Evolutionary conservation across 106 monocot genomes (phyloP), one percentile per base, ranked within the genome.

Genomic region (Platanthera zijinensis): DNA sequence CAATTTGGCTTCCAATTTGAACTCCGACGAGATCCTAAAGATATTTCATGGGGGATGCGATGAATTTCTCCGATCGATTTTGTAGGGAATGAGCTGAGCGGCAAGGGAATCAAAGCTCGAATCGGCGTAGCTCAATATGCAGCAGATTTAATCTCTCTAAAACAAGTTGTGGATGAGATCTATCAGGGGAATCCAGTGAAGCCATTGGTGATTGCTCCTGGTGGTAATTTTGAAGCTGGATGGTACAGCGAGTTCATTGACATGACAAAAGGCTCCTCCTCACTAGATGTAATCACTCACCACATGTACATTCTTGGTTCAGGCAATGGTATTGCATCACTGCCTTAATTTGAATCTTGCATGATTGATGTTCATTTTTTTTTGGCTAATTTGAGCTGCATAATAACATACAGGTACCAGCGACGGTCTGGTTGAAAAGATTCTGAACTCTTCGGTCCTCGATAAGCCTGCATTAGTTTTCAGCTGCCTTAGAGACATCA

Each of bases 221-320:
- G 96, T 10, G 96, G 96, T 0, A 89, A 89, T 75, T 91, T 87
- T 50, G 96, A 96, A 46, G 71, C 82, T 17, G 51, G 48, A 50
- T 96, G 93, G 93, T 96, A 84, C 75, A 74, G 74, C 10, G 81
- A 93, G 28, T 28, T 93, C 17, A 54, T 96, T 45, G 52, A 77
- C 5, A 89, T 78, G 76, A 89, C 87, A 39, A 91, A 90, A 75
- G 74, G 82, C 0, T 86, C 96, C 2, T 75, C 78, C 72, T 84
- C 72, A 10, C 15, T 96, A 70, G 89, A 96, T 85, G 39, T 39
- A 39, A 39, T 39, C 39, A 39, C 39, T 1, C 39, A 39, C 39
- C 39, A 39, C 39, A 39, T 96, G n/a, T 96, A 96, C 69, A 96
- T 89, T 74, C 87, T 92, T n/a, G 96, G 96, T 45, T 81, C 93